Percentiles rank a stretch among this genome's conserved stretches.
phyloP scores from a whole-genome alignment of 257 asterid species.

The Ilex asprella region DNA sequence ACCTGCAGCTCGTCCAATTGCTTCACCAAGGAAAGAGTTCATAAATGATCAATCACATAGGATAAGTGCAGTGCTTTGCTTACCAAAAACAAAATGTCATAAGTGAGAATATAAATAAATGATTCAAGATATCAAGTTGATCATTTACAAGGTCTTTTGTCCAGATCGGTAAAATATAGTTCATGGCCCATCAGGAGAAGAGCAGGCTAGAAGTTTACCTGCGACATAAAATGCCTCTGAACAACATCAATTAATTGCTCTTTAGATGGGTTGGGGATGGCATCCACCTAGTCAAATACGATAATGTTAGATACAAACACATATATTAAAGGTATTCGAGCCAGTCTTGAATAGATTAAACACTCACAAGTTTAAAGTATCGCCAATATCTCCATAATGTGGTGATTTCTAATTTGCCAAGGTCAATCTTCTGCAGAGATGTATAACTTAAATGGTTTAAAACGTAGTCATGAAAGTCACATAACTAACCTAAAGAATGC shows the following conservation, averaged over 20 bases:
- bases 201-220: slow-evolving; percentile 30
- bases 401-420: slow-evolving; percentile 79
- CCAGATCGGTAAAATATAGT: too few species aligned
- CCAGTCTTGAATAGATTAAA: too few species aligned
- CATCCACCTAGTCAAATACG: slow-evolving; percentile 43
- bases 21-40: slow-evolving; percentile 24
- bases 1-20: slow-evolving; percentile 94
- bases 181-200: too few species aligned
- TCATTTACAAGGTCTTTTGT: too few species aligned
- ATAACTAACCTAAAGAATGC: neutral
- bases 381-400: slow-evolving; percentile 81
- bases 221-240: slow-evolving; percentile 86
- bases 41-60: too few species aligned
- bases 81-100: neutral
- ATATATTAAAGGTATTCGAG: too few species aligned
- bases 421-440: slow-evolving; percentile 63
- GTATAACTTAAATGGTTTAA: too few species aligned
- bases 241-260: slow-evolving; percentile 83
- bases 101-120: neutral
- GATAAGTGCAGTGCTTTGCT: too few species aligned
- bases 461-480: neutral
- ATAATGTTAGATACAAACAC: too few species aligned
- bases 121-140: neutral
- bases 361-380: slow-evolving; percentile 84
- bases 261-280: slow-evolving; percentile 64